These are phyloP conservation scores for Salvia splendens DNA, from an alignment of 257 asterid genomes.

Conservation along the genomic window DNA sequence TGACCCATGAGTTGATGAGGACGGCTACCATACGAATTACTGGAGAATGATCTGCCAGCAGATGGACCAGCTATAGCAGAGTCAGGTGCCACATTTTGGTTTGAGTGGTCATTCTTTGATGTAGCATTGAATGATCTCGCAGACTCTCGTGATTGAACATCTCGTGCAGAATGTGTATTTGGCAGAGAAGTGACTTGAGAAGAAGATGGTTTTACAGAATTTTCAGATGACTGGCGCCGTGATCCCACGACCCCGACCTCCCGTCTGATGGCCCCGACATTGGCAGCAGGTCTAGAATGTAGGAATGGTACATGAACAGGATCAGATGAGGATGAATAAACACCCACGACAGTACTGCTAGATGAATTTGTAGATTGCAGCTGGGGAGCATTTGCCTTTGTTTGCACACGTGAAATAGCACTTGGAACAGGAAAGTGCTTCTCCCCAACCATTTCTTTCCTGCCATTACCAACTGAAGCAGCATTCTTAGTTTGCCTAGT, in stretches of 20 bases:
- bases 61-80: slow-evolving; percentile 47
- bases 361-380: slow-evolving; percentile 57
- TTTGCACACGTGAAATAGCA: slow-evolving; percentile 46
- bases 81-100: slow-evolving; percentile 51
- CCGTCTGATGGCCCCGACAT: slow-evolving; percentile 87
- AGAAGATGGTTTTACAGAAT: slow-evolving; percentile 44
- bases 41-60: slow-evolving; percentile 53
- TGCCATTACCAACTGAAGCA: slow-evolving; percentile 40
- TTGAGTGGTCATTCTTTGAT: slow-evolving; percentile 52
- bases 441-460: slow-evolving; percentile 60
- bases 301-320: slow-evolving; percentile 99
- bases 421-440: slow-evolving; percentile 40
- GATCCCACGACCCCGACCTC: slow-evolving; percentile 96
- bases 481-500: slow-evolving; percentile 55
- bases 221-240: slow-evolving; percentile 67
- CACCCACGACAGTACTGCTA: slow-evolving; percentile 68
- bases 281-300: slow-evolving; percentile 77
- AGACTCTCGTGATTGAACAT: slow-evolving; percentile 54
- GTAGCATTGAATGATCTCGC: slow-evolving; percentile 41
- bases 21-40: slow-evolving; percentile 56
- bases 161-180: slow-evolving; percentile 49
- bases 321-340: slow-evolving; percentile 91
- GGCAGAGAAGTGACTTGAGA: slow-evolving; percentile 52
- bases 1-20: slow-evolving; percentile 68
- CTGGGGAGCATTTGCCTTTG: slow-evolving; percentile 52